Conservation (phyloP, 192 early-diverging fungal genomes). For the Pilaira anomala region DNA sequence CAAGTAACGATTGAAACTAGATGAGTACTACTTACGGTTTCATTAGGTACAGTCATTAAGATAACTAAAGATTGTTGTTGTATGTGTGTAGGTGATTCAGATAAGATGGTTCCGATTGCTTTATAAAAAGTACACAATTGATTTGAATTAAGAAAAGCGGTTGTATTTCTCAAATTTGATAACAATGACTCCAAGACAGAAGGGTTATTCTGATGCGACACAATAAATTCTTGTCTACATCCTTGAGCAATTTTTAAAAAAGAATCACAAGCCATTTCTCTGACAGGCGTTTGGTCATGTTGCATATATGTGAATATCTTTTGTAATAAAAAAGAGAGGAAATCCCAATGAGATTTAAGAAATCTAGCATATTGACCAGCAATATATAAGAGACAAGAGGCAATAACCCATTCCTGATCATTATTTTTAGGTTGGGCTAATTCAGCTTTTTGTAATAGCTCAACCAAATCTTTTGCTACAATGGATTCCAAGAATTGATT, state of each 20-base stretch:
- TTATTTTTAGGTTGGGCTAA: neutral
- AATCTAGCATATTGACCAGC: constrained; percentile 27
- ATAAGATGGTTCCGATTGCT: constrained; percentile 20
- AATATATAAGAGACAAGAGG: constrained; percentile 24
- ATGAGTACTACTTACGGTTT: constrained; percentile 22
- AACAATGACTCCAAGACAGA: constrained; percentile 17
- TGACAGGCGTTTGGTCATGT: constrained; percentile 11
- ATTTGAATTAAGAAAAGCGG: constrained; percentile 1
- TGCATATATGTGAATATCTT: constrained; percentile 18
- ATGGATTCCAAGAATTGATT: constrained; percentile 7
- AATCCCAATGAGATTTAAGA: constrained; percentile 11
- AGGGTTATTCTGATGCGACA: neutral
- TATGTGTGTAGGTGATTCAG: neutral
- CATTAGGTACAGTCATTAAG: constrained; percentile 15
- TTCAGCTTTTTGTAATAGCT: neutral
- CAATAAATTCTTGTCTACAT: constrained; percentile 13
- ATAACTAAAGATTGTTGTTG: constrained; percentile 12
- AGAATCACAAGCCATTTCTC: constrained; percentile 27
- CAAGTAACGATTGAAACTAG: too few relatives aligned
- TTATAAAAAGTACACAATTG: constrained; percentile 18
- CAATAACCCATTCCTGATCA: constrained; percentile 15
- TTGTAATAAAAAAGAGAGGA: constrained; percentile 15
- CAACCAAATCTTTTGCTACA: neutral
- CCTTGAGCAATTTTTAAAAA: constrained; percentile 27
- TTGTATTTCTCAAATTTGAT: constrained; percentile 3